phyloP scores from a whole-genome alignment of 768 basidiomycete genomes.

The Panellus pusillus region DNA sequence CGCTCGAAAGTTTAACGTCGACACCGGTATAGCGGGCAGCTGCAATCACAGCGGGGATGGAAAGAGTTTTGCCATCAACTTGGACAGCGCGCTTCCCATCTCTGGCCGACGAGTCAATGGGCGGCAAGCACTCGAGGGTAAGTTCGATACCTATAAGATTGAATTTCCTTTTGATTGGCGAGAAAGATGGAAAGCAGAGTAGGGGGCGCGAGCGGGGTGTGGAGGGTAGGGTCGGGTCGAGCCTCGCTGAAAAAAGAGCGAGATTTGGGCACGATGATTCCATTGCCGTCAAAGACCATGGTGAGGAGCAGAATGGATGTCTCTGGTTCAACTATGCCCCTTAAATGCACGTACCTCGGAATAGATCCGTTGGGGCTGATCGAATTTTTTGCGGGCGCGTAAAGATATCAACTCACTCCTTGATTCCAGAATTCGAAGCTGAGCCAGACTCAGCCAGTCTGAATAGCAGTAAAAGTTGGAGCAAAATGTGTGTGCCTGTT shows the following conservation, averaged over 20 bases:
- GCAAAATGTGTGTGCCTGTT: too few species aligned
- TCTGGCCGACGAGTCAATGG: constrained; percentile 31
- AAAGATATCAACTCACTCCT: too few species aligned
- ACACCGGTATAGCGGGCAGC: constrained; percentile 57
- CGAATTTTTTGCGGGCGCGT: too few species aligned
- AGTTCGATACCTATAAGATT: constrained; percentile 48
- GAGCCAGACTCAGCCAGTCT: too few species aligned
- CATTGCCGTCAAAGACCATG: constrained; percentile 15
- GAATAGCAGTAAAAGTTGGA: too few species aligned
- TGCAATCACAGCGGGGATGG: constrained; percentile 67
- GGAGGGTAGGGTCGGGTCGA: constrained; percentile 18
- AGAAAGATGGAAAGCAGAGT: constrained; percentile 40
- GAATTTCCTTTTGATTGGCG: constrained; percentile 51
- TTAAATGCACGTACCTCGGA: too few species aligned
- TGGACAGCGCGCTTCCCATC: constrained; percentile 48
- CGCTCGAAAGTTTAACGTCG: constrained; percentile 33
- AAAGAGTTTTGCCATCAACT: constrained; percentile 64
- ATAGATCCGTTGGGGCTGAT: too few species aligned
- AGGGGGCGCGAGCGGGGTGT: constrained; percentile 1
- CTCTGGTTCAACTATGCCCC: too few species aligned
- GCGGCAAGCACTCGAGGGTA: constrained; percentile 16
- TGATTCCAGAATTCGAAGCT: too few species aligned
- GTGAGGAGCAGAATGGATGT: background rate
- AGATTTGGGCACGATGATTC: background rate
- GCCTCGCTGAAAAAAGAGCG: background rate